These are phyloP conservation scores for Heliosperma pusillum DNA, from an alignment of 148 eudicot species.

Conservation along the genomic window DNA sequence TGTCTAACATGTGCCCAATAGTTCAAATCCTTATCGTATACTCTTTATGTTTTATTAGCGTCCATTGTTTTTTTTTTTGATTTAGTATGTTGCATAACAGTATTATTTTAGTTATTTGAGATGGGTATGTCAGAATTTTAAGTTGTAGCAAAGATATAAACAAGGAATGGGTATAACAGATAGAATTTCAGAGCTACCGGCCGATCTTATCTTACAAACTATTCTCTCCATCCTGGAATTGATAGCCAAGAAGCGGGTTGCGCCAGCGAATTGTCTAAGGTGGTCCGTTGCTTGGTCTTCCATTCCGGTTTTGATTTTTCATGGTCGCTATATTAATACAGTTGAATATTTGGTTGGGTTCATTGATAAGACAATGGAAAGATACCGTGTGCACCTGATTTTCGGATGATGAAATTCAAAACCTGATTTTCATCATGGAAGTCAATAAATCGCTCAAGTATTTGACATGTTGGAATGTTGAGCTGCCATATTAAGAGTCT, in stretches of 20 bases:
- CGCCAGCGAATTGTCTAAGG: background rate
- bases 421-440: too few species aligned
- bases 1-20: too few species aligned
- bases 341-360: background rate
- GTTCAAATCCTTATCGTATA: too few species aligned
- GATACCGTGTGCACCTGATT: too few species aligned
- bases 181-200: conserved; percentile 5
- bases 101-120: background rate
- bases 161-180: conserved; percentile 7
- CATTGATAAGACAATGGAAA: background rate
- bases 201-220: background rate
- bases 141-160: background rate
- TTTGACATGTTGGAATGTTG: background rate
- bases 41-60: too few species aligned
- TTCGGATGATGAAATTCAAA: too few species aligned
- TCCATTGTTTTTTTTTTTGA: too few species aligned
- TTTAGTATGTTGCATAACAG: background rate
- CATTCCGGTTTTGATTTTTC: background rate
- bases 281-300: conserved; percentile 11
- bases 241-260: conserved; percentile 4
- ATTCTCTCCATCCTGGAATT: background rate
- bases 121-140: background rate
- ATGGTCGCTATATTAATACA: background rate
- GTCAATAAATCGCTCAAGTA: conserved; percentile 1
- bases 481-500: background rate